Percentiles rank a stretch among this genome's conserved stretches.
Conservation (phyloP, 208 protist species). For the Vickermania spadyakhi region DNA sequence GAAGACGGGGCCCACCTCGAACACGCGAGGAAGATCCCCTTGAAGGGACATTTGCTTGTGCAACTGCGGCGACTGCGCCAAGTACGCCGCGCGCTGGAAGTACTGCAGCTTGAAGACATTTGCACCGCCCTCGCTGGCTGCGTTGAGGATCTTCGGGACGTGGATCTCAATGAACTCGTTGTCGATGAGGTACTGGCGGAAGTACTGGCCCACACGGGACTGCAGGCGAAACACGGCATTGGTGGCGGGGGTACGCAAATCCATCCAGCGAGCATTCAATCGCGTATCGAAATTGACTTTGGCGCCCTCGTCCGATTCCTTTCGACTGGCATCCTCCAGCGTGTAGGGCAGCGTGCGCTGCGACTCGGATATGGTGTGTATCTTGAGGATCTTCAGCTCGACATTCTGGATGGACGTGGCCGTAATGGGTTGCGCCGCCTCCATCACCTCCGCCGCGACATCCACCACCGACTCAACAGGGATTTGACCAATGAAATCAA, state of each 20-base stretch:
- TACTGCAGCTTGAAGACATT: slow-evolving; percentile 93
- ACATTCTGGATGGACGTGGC: slow-evolving; percentile 67
- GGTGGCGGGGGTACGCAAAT: slow-evolving; percentile 95
- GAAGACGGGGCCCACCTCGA: slow-evolving; percentile 97
- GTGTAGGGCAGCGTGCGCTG: slow-evolving; percentile 86
- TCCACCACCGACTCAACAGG: slow-evolving; percentile 87
- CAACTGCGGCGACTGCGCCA: slow-evolving; percentile 99
- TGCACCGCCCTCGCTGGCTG: slow-evolving; percentile 94
- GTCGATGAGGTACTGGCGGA: slow-evolving; percentile 93
- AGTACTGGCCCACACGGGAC: slow-evolving; percentile 91
- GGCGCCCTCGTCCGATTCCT: slow-evolving; percentile 54
- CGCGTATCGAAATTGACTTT: slow-evolving; percentile 91
- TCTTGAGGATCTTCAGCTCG: slow-evolving; percentile 70
- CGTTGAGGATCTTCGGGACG: slow-evolving; percentile 98
- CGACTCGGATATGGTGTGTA: slow-evolving; percentile 82
- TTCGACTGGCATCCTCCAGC: slow-evolving; percentile 84
- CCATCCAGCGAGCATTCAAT: slow-evolving; percentile 96
- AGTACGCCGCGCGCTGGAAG: slow-evolving; percentile 90
- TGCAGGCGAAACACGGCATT: slow-evolving; percentile 96
- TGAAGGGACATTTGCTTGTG: slow-evolving; percentile 99
- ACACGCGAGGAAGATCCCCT: slow-evolving; percentile 93
- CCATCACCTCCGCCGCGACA: slow-evolving; percentile 50
- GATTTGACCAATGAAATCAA: slow-evolving; percentile 86
- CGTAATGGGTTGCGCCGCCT: slow-evolving; percentile 65
- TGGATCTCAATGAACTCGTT: slow-evolving; percentile 98